A percentile compares a stretch with the other conserved stretches of the same genome.
Conservation (phyloP, 169 alveolate species). For the Haemoproteus tartakovskyi region DNA sequence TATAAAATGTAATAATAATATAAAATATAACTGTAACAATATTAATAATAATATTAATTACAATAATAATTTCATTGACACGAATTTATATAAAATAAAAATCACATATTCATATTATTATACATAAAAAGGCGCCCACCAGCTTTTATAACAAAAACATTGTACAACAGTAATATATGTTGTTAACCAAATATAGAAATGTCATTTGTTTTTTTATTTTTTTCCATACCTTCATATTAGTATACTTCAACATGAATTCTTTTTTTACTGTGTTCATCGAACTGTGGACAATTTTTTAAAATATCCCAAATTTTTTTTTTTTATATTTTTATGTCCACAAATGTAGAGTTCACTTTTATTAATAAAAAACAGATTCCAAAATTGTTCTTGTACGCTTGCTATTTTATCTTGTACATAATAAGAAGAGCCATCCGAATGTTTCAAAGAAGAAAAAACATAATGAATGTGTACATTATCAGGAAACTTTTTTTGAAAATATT, state of each 20-base stretch:
- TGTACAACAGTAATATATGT: background rate
- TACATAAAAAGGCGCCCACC: too few species aligned
- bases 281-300: background rate
- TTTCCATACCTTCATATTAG: background rate
- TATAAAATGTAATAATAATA: too few species aligned
- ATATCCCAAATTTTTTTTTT: slow-evolving; percentile 23
- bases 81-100: too few species aligned
- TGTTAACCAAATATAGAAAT: background rate
- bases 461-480: slow-evolving; percentile 52
- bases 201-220: too few species aligned
- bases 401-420: slow-evolving; percentile 57
- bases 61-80: too few species aligned
- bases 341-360: slow-evolving; percentile 32
- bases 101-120: too few species aligned
- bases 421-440: slow-evolving; percentile 15
- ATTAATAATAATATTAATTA: too few species aligned
- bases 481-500: slow-evolving; percentile 56
- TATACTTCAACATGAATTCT: slow-evolving; percentile 50
- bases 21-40: too few species aligned
- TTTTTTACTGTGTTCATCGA: slow-evolving; percentile 3
- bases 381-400: slow-evolving; percentile 12
- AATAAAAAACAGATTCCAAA: slow-evolving; percentile 13
- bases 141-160: too few species aligned
- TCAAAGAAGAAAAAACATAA: slow-evolving; percentile 62
- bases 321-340: slow-evolving; percentile 52